phyloP scores from a whole-genome alignment of 345 rosid genomes.

The Pistacia atlantica region DNA sequence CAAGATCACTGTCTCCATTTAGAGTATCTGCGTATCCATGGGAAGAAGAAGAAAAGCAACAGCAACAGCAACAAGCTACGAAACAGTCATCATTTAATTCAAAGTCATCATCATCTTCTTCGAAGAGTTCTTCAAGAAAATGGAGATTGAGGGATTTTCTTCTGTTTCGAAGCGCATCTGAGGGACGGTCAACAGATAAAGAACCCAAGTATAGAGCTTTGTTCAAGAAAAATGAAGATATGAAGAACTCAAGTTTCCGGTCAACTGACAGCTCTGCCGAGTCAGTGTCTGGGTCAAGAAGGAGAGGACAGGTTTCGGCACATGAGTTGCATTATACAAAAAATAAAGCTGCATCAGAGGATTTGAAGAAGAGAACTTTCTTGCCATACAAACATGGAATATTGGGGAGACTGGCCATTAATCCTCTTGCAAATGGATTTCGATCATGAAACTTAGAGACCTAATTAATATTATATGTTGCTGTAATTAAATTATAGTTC shows the following conservation, averaged over 20 bases:
- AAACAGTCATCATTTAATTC: slow-evolving; percentile 27
- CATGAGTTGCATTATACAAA: slow-evolving; percentile 82
- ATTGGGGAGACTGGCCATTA: slow-evolving; percentile 74
- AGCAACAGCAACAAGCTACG: slow-evolving; percentile 20
- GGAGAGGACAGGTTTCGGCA: slow-evolving; percentile 57
- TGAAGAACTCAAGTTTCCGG: slow-evolving; percentile 48
- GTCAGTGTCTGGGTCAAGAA: slow-evolving; percentile 33
- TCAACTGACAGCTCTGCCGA: slow-evolving; percentile 32
- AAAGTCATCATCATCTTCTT: slow-evolving; percentile 22
- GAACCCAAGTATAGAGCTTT: slow-evolving; percentile 48
- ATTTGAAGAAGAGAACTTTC: slow-evolving; percentile 82
- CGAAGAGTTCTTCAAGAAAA: slow-evolving; percentile 62
- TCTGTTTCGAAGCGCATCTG: slow-evolving; percentile 88
- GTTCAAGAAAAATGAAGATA: slow-evolving; percentile 63
- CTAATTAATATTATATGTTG: neutral
- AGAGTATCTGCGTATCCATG: slow-evolving; percentile 77
- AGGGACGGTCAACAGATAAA: slow-evolving; percentile 68
- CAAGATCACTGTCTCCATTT: slow-evolving; percentile 77
- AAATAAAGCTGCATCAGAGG: slow-evolving; percentile 74
- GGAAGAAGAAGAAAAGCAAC: slow-evolving; percentile 62
- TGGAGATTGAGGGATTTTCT: slow-evolving; percentile 82
- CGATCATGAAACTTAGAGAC: slow-evolving; percentile 10
- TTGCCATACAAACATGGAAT: slow-evolving; percentile 88
- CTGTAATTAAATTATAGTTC: slow-evolving; percentile 5
- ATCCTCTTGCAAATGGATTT: slow-evolving; percentile 36